Percentiles rank a stretch among this genome's conserved stretches.
Conservation (phyloP, 1,284 basidiomycete species). For the Ganoderma boninense region DNA sequence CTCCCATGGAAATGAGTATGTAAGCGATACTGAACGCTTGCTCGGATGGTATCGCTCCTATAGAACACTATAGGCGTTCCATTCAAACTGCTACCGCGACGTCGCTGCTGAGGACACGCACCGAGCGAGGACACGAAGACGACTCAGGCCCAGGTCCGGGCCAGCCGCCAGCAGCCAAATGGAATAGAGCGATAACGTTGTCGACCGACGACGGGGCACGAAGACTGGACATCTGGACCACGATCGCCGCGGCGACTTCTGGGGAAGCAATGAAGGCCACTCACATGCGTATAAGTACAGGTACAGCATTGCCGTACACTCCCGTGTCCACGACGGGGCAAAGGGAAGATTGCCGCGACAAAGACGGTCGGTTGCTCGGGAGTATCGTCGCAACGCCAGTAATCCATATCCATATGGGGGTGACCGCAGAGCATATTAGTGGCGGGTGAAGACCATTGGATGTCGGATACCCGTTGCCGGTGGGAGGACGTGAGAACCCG, state of each 20-base stretch:
- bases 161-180: not conserved
- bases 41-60: too few species aligned
- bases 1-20: too few species aligned
- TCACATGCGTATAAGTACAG: not conserved
- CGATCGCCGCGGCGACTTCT: not conserved
- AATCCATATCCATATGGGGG: not conserved
- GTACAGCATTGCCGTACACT: not conserved
- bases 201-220: not conserved
- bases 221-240: not conserved
- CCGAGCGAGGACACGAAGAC: too few species aligned
- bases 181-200: not conserved
- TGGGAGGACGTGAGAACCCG: not conserved
- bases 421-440: not conserved
- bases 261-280: not conserved
- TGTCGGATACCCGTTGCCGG: not conserved
- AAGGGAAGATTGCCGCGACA: not conserved
- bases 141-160: too few species aligned
- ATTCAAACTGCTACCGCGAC: too few species aligned
- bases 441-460: not conserved
- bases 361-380: not conserved
- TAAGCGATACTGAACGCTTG: too few species aligned
- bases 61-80: too few species aligned
- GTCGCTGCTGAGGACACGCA: too few species aligned
- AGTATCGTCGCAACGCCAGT: not conserved
- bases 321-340: not conserved